A percentile compares a stretch with the other conserved stretches of the same genome.
Conservation (phyloP, 768 basidiomycete species). For the Pleurotus ostreatus region DNA sequence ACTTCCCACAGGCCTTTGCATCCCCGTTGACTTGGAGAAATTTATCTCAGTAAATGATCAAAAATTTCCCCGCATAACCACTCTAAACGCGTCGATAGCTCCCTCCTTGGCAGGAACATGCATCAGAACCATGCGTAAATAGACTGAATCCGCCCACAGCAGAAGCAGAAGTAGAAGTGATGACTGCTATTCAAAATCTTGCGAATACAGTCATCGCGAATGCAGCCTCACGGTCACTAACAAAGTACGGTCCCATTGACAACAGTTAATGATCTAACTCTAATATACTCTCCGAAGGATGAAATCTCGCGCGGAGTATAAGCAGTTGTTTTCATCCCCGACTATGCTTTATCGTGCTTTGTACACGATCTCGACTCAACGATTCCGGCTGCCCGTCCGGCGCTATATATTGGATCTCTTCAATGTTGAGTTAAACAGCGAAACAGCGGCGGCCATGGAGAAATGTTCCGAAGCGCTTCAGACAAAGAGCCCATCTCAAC, state of each 20-base stretch:
- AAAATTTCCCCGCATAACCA: slow-evolving; percentile 19
- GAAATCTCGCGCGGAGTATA: slow-evolving; percentile 74
- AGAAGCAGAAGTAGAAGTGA: slow-evolving; percentile 75
- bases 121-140: slow-evolving; percentile 32
- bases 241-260: slow-evolving; percentile 49
- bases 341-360: slow-evolving; percentile 81
- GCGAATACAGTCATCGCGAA: slow-evolving; percentile 96
- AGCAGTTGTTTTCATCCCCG: slow-evolving; percentile 71
- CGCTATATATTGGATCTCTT: slow-evolving; percentile 93
- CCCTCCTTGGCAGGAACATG: slow-evolving; percentile 55
- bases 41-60: slow-evolving; percentile 63
- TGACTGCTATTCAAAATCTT: slow-evolving; percentile 89
- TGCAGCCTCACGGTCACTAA: slow-evolving; percentile 85
- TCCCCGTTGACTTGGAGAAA: slow-evolving; percentile 78
- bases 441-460: slow-evolving; percentile 50
- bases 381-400: slow-evolving; percentile 89
- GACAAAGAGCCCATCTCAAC: slow-evolving; percentile 19
- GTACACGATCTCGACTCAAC: slow-evolving; percentile 82
- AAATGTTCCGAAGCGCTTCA: slow-evolving; percentile 49
- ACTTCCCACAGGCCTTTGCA: slow-evolving; percentile 83
- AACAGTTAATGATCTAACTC: slow-evolving; percentile 1
- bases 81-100: slow-evolving; percentile 41
- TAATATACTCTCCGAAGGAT: slow-evolving; percentile 41
- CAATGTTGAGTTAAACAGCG: slow-evolving; percentile 70
- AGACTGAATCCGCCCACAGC: slow-evolving; percentile 63